Percentiles rank a stretch among this genome's conserved stretches.
phyloP scores from a whole-genome alignment of 345 rosid species.

The Isatis tinctoria region DNA sequence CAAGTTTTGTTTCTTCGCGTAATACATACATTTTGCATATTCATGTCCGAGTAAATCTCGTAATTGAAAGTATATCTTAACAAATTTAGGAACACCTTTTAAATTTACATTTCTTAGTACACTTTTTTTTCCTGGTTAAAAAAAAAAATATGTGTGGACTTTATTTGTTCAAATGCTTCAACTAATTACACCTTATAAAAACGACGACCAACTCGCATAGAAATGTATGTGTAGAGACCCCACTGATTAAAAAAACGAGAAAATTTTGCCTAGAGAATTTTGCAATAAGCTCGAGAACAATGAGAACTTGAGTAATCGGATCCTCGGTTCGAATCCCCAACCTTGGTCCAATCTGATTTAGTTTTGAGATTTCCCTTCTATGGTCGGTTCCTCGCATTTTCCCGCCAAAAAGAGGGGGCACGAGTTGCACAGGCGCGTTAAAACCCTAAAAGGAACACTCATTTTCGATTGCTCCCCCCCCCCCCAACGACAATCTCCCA shows the following conservation, averaged over 20 bases:
- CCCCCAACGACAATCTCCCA: constrained; percentile 10
- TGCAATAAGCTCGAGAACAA: not conserved
- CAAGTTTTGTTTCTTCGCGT: not conserved
- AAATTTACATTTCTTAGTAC: not conserved
- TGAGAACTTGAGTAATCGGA: not conserved
- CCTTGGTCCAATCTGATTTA: not conserved
- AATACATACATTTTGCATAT: not conserved
- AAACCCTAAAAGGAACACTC: constrained; percentile 24
- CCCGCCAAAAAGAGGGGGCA: constrained; percentile 45
- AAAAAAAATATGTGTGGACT: not conserved
- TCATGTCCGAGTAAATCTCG: not conserved
- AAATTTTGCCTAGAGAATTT: not conserved
- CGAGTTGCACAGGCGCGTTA: not conserved
- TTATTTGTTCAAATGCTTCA: constrained; percentile 1
- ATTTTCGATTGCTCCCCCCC: not conserved
- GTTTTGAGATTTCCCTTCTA: not conserved
- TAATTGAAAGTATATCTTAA: not conserved
- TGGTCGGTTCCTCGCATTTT: constrained; percentile 19
- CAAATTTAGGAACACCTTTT: not conserved
- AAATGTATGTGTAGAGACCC: not conserved
- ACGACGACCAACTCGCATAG: not conserved
- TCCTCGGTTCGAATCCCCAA: not conserved
- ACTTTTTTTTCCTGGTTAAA: not conserved
- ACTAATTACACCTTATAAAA: constrained; percentile 19
- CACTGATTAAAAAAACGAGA: not conserved